Evolutionary conservation across 495 filamentous ascomycete genomes (phyloP).

Genomic region (Penicillium alfredii): DNA sequence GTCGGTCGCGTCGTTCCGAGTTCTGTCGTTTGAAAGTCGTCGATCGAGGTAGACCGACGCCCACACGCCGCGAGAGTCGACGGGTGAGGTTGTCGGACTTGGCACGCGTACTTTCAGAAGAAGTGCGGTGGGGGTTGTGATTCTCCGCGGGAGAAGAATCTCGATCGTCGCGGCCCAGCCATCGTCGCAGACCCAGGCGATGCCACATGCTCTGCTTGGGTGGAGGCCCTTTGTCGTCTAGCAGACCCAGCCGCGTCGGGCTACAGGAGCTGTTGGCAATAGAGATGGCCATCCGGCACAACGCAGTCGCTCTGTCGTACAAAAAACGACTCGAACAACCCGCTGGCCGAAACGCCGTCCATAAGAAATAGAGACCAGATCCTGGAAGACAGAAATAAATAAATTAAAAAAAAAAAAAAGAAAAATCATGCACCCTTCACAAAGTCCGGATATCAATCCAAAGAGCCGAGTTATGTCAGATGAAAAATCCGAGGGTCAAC

Average conservation of each 20-base stretch:
- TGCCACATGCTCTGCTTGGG: slow-evolving; percentile 51
- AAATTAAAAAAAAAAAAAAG: too few relatives aligned
- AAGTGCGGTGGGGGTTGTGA: slow-evolving; percentile 16
- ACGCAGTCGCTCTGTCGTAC: slow-evolving; percentile 18
- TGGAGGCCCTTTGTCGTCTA: slow-evolving; percentile 28
- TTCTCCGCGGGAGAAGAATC: slow-evolving; percentile 21
- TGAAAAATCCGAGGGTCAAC: too few relatives aligned
- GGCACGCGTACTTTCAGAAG: slow-evolving; percentile 28
- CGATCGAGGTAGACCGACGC: slow-evolving; percentile 70
- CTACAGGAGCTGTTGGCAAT: slow-evolving; percentile 39
- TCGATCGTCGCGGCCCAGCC: slow-evolving; percentile 45
- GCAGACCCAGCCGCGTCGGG: slow-evolving; percentile 33
- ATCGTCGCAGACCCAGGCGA: slow-evolving; percentile 39
- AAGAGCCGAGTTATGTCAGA: too few relatives aligned
- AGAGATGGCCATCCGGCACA: slow-evolving; percentile 41
- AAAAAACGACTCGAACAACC: slow-evolving; percentile 33
- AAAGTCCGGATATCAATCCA: too few relatives aligned
- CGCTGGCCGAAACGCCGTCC: slow-evolving; percentile 30
- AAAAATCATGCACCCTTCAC: too few relatives aligned
- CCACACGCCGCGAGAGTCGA: slow-evolving; percentile 61
- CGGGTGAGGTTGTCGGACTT: slow-evolving; percentile 44
- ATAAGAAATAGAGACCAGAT: slow-evolving; percentile 32
- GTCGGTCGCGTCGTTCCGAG: slow-evolving; percentile 68
- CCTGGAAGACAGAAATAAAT: too few relatives aligned
- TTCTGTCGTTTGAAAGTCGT: slow-evolving; percentile 75